phyloP scores from a whole-genome alignment of 2,329 filamentous ascomycete species.

The Nemania bipapillata region DNA sequence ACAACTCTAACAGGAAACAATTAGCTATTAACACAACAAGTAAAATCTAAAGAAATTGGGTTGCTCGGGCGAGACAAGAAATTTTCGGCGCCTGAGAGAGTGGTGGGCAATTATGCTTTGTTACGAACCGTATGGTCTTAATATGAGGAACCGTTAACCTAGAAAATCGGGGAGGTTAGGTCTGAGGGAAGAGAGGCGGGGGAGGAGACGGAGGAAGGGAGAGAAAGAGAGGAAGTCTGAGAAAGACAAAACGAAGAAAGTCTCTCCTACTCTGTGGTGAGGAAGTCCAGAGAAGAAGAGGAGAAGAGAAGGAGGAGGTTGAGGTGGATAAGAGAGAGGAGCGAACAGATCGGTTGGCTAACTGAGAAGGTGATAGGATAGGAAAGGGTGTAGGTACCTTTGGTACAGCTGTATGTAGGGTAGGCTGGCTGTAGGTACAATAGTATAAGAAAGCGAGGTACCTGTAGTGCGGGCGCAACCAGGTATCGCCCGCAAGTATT shows the following conservation, averaged over 20 bases:
- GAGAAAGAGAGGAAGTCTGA: conserved; percentile 40
- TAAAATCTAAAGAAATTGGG: too few species aligned
- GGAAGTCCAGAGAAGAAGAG: conserved; percentile 43
- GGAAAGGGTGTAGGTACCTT: conserved; percentile 30
- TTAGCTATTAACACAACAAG: not conserved
- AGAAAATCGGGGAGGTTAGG: conserved; percentile 53
- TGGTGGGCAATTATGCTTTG: conserved; percentile 2
- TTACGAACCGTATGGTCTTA: conserved; percentile 49
- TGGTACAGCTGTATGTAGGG: conserved; percentile 31
- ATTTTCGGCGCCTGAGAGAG: not conserved
- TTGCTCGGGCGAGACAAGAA: too few species aligned
- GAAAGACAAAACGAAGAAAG: conserved; percentile 40
- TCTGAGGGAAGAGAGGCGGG: conserved; percentile 52
- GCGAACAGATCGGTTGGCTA: conserved; percentile 50
- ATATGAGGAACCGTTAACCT: conserved; percentile 46
- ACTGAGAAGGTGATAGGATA: conserved; percentile 42
- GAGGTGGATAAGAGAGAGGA: conserved; percentile 45
- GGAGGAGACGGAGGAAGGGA: conserved; percentile 44
- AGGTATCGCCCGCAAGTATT: conserved; percentile 13
- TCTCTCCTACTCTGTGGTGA: conserved; percentile 37
- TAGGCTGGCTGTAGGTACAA: conserved; percentile 17
- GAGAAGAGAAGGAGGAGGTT: conserved; percentile 42
- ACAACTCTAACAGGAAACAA: too few species aligned
- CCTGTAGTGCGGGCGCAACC: conserved; percentile 12
- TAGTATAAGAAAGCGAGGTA: conserved; percentile 21